Percentiles rank a stretch among this genome's conserved stretches.
Conservation (phyloP, 176 grass and related monocot species). For the Hordeum marinum region DNA sequence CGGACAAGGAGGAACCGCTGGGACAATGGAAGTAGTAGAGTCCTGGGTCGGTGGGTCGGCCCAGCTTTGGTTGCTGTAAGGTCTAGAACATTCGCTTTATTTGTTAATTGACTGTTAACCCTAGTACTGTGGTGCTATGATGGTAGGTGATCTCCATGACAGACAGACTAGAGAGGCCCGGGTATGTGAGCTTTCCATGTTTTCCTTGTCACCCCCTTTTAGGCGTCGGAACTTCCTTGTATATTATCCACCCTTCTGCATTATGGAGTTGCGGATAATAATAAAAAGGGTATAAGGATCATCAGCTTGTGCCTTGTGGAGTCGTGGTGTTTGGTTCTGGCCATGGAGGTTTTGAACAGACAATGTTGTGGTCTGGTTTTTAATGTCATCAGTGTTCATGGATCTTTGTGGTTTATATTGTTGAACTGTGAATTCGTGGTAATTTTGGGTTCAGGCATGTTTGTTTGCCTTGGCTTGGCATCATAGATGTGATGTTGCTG, state of each 20-base stretch:
- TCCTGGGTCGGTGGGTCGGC: not conserved
- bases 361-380: not conserved
- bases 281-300: conserved; percentile 27
- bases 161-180: conserved; percentile 29
- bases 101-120: conserved; percentile 48
- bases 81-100: conserved; percentile 51
- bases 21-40: conserved; percentile 16
- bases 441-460: not conserved
- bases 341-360: not conserved
- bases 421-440: not conserved
- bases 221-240: conserved; percentile 34
- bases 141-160: conserved; percentile 32
- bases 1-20: conserved; percentile 2
- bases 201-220: conserved; percentile 14
- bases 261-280: conserved; percentile 8
- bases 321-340: not conserved
- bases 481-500: not conserved
- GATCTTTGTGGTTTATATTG: not conserved
- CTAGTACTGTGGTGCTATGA: conserved; percentile 37
- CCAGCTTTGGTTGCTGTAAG: conserved; percentile 36
- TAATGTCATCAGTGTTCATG: not conserved
- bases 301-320: not conserved
- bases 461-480: not conserved
- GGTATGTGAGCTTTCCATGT: conserved; percentile 28
- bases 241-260: conserved; percentile 31